A percentile compares a stretch with the other conserved stretches of the same genome.
Evolutionary conservation across 371 early-diverging fungal genomes (phyloP).

Genomic region (Apophysomyces ossiformis): DNA sequence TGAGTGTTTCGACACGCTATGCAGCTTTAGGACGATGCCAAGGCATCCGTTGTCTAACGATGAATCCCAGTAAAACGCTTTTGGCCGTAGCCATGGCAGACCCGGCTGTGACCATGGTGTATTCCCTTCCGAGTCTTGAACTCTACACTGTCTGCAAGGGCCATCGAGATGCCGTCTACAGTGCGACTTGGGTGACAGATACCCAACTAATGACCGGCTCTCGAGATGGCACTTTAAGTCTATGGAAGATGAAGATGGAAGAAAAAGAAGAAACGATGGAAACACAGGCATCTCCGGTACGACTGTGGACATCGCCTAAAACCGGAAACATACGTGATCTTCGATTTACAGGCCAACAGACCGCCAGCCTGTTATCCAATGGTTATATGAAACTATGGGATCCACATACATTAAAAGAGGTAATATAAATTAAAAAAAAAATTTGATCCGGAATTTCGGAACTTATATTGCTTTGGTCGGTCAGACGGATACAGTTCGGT

Average conservation of each 20-base stretch:
- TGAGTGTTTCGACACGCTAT: constrained; percentile 13
- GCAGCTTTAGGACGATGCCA: constrained; percentile 29
- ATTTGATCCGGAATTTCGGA: too few relatives aligned
- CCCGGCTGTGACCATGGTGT: constrained; percentile 59
- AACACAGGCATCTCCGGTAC: not conserved
- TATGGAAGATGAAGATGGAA: constrained; percentile 27
- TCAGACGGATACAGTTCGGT: constrained; percentile 33
- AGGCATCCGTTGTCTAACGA: constrained; percentile 66
- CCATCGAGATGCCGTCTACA: constrained; percentile 70
- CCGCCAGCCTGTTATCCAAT: constrained; percentile 27
- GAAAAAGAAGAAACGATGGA: not conserved
- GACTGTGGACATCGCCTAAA: constrained; percentile 13
- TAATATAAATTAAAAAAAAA: not conserved
- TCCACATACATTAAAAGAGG: constrained; percentile 14
- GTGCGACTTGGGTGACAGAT: constrained; percentile 63
- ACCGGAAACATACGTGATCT: constrained; percentile 14
- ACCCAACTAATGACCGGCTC: constrained; percentile 58
- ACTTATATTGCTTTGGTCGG: too few relatives aligned
- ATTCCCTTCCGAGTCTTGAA: constrained; percentile 41
- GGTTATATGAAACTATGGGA: constrained; percentile 58
- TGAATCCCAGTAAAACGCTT: constrained; percentile 64
- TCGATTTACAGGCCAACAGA: constrained; percentile 16
- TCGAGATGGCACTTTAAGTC: constrained; percentile 57
- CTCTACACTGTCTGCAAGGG: constrained; percentile 41
- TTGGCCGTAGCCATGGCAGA: constrained; percentile 67